Conservation (phyloP, 768 basidiomycete species). For the Suillus luteus region DNA sequence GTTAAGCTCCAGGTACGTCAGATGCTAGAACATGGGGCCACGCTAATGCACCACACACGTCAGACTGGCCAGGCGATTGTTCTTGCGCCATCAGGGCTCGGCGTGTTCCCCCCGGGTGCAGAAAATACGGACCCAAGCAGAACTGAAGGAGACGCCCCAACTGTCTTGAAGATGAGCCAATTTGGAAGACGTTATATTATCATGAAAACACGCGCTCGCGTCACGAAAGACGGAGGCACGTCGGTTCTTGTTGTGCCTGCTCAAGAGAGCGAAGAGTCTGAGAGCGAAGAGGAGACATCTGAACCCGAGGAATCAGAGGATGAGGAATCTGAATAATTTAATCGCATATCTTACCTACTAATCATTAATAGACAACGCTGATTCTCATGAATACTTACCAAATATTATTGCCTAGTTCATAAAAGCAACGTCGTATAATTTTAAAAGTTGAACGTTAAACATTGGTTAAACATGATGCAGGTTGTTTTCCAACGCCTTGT, state of each 20-base stretch:
- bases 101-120: slow-evolving; percentile 26
- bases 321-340: neutral
- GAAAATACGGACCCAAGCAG: slow-evolving; percentile 2
- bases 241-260: slow-evolving; percentile 41
- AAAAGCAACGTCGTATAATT: neutral
- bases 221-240: slow-evolving; percentile 58
- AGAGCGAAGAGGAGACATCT: neutral
- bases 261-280: neutral
- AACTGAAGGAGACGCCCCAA: slow-evolving; percentile 18
- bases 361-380: neutral
- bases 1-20: slow-evolving; percentile 53
- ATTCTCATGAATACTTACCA: neutral
- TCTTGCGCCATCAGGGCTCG: slow-evolving; percentile 57
- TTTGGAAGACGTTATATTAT: slow-evolving; percentile 54
- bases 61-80: slow-evolving; percentile 68
- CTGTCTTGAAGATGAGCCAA: slow-evolving; percentile 18
- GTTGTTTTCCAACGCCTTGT: slow-evolving; percentile 2
- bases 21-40: neutral
- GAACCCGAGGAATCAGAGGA: neutral
- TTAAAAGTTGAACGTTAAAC: too few relatives aligned
- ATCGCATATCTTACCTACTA: neutral
- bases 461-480: neutral
- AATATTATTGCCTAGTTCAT: neutral
- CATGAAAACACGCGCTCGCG: slow-evolving; percentile 52
- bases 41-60: slow-evolving; percentile 4